Conservation (phyloP, 805 yeast species). For the Yamadazyma scolyti region DNA sequence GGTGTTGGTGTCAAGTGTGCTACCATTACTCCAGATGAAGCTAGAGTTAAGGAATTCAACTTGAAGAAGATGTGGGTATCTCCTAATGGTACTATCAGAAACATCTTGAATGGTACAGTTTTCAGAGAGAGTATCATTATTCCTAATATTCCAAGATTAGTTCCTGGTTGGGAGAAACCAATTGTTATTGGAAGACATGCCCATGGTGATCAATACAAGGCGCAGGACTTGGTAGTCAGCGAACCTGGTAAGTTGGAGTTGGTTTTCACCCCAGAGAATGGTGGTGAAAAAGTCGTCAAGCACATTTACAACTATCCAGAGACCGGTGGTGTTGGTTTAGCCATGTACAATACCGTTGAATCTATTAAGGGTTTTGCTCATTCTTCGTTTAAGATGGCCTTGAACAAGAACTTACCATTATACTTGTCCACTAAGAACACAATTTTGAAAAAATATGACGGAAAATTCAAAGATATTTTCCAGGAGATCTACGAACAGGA, state of each 20-base stretch:
- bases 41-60: constrained; percentile 68
- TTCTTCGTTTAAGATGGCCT: constrained; percentile 72
- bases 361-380: constrained; percentile 77
- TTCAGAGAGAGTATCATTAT: constrained; percentile 83
- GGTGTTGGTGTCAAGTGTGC: constrained; percentile 87
- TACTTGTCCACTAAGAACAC: constrained; percentile 77
- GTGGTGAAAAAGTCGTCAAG: constrained; percentile 44
- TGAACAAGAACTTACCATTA: constrained; percentile 58
- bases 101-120: constrained; percentile 78
- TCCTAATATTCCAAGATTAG: constrained; percentile 70
- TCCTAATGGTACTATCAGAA: constrained; percentile 82
- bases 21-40: constrained; percentile 81
- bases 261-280: constrained; percentile 61
- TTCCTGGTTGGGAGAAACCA: constrained; percentile 79
- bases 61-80: constrained; percentile 82
- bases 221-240: constrained; percentile 67
- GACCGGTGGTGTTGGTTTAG: constrained; percentile 76
- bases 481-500: constrained; percentile 58
- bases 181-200: constrained; percentile 86
- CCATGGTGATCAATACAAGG: constrained; percentile 80
- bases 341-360: constrained; percentile 82
- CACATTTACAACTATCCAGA: constrained; percentile 62
- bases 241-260: constrained; percentile 66
- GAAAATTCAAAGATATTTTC: constrained; percentile 78
- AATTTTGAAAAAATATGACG: constrained; percentile 77